Conservation (phyloP, 345 rosid genomes). For the Brassica napus region DNA sequence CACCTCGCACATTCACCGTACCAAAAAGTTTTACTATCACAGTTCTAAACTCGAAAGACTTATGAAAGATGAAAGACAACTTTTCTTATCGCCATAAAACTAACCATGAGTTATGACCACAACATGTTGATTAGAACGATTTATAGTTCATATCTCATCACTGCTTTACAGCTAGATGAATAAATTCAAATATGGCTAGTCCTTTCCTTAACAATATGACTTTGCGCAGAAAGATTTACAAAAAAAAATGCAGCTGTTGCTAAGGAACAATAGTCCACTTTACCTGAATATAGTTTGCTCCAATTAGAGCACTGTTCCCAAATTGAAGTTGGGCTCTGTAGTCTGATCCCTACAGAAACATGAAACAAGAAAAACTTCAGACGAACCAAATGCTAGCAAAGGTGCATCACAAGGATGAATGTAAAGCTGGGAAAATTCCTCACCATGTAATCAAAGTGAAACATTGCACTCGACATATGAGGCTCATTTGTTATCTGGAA, state of each 20-base stretch:
- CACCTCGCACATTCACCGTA: background rate
- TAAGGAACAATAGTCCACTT: slow-evolving; percentile 15
- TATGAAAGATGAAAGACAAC: background rate
- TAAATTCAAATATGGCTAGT: background rate
- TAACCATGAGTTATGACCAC: slow-evolving; percentile 18
- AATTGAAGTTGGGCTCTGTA: slow-evolving; percentile 82
- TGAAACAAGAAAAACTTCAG: background rate
- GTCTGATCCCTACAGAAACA: slow-evolving; percentile 64
- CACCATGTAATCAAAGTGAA: slow-evolving; percentile 95
- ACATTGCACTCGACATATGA: slow-evolving; percentile 84
- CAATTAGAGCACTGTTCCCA: slow-evolving; percentile 80
- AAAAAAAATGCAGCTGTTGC: background rate
- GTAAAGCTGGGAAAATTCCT: background rate
- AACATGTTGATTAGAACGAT: slow-evolving; percentile 4
- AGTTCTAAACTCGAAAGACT: background rate
- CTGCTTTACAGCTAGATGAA: background rate
- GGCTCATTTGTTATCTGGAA: slow-evolving; percentile 79
- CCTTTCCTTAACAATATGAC: background rate
- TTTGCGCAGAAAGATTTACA: background rate
- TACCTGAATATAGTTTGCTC: slow-evolving; percentile 97
- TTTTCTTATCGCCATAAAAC: background rate
- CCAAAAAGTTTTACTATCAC: background rate
- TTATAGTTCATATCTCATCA: slow-evolving; percentile 5
- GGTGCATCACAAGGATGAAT: background rate
- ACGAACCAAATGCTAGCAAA: slow-evolving; percentile 13